Percentiles rank a stretch among this genome's conserved stretches.
Conservation (phyloP, 2,329 filamentous ascomycete genomes). For the Fusarium goolgardi region DNA sequence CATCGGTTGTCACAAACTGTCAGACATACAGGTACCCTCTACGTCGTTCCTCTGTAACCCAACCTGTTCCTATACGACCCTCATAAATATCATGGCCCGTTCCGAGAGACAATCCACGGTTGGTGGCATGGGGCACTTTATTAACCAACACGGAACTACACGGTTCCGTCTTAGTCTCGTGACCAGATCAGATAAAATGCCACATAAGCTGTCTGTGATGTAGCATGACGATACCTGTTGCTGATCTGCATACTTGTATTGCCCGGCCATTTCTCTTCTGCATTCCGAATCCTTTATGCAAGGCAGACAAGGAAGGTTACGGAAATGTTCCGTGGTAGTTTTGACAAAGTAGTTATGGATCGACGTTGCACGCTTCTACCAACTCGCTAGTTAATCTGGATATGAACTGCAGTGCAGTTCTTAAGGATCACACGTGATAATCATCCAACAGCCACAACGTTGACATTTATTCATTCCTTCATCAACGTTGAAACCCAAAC, state of each 20-base stretch:
- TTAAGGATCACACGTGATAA: slow-evolving; percentile 5
- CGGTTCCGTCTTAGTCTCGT: slow-evolving; percentile 5
- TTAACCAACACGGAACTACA: slow-evolving; percentile 8
- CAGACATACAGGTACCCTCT: slow-evolving; percentile 15
- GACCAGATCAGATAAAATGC: neutral
- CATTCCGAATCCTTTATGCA: slow-evolving; percentile 12
- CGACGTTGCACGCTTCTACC: slow-evolving; percentile 3
- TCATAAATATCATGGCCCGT: slow-evolving; percentile 1
- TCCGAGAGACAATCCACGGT: slow-evolving; percentile 2
- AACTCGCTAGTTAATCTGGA: neutral
- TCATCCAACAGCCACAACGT: neutral
- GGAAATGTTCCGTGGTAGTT: neutral
- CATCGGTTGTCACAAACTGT: slow-evolving; percentile 15
- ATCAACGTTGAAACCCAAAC: neutral
- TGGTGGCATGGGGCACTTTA: slow-evolving; percentile 3
- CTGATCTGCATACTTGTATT: slow-evolving; percentile 6
- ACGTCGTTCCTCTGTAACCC: slow-evolving; percentile 13
- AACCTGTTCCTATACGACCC: neutral
- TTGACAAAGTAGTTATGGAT: neutral
- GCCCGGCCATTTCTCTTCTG: neutral
- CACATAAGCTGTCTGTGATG: neutral
- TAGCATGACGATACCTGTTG: neutral
- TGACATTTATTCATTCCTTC: neutral
- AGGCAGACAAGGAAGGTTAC: neutral
- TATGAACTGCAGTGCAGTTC: no score